phyloP scores from a whole-genome alignment of 495 filamentous ascomycete genomes.

The Geoglossum glabrum region DNA sequence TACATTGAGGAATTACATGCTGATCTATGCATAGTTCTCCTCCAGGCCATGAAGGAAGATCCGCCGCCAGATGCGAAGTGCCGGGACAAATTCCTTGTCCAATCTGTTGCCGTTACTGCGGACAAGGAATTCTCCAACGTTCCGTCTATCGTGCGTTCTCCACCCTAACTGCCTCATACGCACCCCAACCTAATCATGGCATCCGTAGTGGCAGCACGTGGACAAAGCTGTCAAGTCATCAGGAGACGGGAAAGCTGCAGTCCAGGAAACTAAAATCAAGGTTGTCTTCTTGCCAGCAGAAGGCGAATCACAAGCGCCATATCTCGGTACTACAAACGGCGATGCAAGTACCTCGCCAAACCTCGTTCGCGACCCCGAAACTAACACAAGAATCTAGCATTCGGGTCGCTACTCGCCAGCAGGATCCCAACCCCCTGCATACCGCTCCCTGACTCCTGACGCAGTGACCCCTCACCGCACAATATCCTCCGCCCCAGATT shows the following conservation, averaged over 20 bases:
- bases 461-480: slow-evolving; percentile 16
- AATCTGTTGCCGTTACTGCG: slow-evolving; percentile 67
- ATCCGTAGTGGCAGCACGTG: slow-evolving; percentile 49
- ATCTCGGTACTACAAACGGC: slow-evolving; percentile 21
- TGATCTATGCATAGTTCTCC: slow-evolving; percentile 39
- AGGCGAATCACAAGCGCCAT: slow-evolving; percentile 20
- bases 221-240: slow-evolving; percentile 55
- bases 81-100: slow-evolving; percentile 95
- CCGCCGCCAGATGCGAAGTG: slow-evolving; percentile 70
- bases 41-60: slow-evolving; percentile 95
- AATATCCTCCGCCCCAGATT: slow-evolving; percentile 13
- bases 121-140: slow-evolving; percentile 69
- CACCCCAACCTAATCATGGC: neutral
- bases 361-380: slow-evolving; percentile 2
- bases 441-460: slow-evolving; percentile 15
- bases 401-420: neutral
- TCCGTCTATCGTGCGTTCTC: slow-evolving; percentile 48
- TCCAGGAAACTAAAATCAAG: slow-evolving; percentile 93
- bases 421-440: slow-evolving; percentile 2
- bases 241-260: too few relatives aligned
- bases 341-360: slow-evolving; percentile 17
- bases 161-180: neutral
- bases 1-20: neutral
- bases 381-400: neutral
- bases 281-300: slow-evolving; percentile 58